Conservation (phyloP, 2,329 filamentous ascomycete species). For the Aureobasidium sp. region DNA sequence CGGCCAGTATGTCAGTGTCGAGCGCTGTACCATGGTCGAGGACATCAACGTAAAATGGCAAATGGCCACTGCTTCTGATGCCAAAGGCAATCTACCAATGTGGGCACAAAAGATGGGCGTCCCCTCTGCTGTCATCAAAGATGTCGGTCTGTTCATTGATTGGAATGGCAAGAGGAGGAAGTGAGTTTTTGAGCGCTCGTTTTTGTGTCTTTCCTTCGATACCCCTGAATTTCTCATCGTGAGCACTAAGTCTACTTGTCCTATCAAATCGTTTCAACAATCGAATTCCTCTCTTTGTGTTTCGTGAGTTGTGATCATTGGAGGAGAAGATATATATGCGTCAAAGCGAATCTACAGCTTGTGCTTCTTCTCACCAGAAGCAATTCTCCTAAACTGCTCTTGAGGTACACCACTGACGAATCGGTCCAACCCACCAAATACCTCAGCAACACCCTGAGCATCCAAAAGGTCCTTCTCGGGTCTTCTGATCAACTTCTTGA, state of each 20-base stretch:
- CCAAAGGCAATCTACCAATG: constrained; percentile 58
- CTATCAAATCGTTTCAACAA: background rate
- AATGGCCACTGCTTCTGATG: constrained; percentile 71
- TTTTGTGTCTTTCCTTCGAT: background rate
- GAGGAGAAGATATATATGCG: background rate
- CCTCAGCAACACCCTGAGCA: constrained; percentile 71
- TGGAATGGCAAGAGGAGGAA: constrained; percentile 42
- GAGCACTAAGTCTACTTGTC: background rate
- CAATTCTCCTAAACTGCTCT: constrained; percentile 79
- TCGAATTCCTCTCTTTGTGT: background rate
- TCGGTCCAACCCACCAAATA: constrained; percentile 74
- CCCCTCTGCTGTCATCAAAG: constrained; percentile 59
- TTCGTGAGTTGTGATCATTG: background rate
- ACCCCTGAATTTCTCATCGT: background rate
- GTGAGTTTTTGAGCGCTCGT: background rate
- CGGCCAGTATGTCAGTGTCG: constrained; percentile 59
- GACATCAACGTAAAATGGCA: constrained; percentile 57
- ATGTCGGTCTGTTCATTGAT: constrained; percentile 60
- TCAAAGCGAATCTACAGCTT: constrained; percentile 56
- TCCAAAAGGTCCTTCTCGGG: constrained; percentile 69
- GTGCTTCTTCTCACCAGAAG: constrained; percentile 84
- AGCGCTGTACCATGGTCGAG: constrained; percentile 48
- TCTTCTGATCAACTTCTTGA: constrained; percentile 74
- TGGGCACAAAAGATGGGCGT: constrained; percentile 60
- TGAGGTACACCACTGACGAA: constrained; percentile 78